A percentile compares a stretch with the other conserved stretches of the same genome.
phyloP scores from a whole-genome alignment of 2,329 filamentous ascomycete genomes.

The Westerdykella sp. region DNA sequence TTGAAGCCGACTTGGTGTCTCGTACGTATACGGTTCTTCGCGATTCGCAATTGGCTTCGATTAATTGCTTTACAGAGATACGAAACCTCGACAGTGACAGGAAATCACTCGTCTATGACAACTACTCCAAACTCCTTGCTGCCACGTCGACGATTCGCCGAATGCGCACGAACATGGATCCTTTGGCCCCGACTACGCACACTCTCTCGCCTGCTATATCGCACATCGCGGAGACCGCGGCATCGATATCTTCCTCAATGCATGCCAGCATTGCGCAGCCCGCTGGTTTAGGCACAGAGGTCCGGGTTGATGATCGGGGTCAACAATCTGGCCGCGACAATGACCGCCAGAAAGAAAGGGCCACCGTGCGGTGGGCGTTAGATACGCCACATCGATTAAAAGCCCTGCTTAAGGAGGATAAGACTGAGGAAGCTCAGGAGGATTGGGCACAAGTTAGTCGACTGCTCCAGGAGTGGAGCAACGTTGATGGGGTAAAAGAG shows the following conservation, averaged over 20 bases:
- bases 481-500: conserved; percentile 39
- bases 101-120: conserved; percentile 96
- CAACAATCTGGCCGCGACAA: conserved; percentile 9
- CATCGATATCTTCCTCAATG: conserved; percentile 36
- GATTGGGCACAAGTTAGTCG: conserved; percentile 42
- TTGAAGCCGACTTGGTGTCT: conserved; percentile 63
- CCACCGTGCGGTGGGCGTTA: conserved; percentile 58
- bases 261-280: conserved; percentile 20
- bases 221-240: conserved; percentile 62
- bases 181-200: conserved; percentile 65
- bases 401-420: conserved; percentile 54
- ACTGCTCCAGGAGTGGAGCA: conserved; percentile 41
- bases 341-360: conserved; percentile 40
- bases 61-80: conserved; percentile 53
- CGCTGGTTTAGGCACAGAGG: conserved; percentile 17
- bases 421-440: conserved; percentile 52
- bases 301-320: conserved; percentile 15
- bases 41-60: not conserved
- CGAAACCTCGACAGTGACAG: conserved; percentile 88
- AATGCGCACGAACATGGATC: conserved; percentile 79
- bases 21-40: conserved; percentile 26
- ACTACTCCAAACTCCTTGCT: conserved; percentile 94
- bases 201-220: conserved; percentile 68
- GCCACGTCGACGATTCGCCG: conserved; percentile 93
- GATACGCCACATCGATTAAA: conserved; percentile 56